These are phyloP conservation scores for Trifolium repens DNA, from an alignment of 306 rosid species.

Conservation along the genomic window DNA sequence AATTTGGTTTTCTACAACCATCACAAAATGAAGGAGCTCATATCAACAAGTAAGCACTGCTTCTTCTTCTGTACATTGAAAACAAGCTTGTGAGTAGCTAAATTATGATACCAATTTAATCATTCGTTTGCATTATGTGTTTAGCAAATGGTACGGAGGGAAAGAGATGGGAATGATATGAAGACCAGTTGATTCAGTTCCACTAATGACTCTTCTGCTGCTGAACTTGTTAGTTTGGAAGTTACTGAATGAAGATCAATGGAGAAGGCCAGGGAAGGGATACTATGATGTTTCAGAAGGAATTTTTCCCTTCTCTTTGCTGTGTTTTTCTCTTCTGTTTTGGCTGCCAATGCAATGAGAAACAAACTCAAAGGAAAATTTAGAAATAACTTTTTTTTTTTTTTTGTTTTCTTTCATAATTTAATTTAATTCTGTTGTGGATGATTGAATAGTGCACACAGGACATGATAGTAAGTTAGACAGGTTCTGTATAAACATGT, in stretches of 20 bases:
- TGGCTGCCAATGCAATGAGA: conserved; percentile 61
- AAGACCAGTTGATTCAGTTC: conserved; percentile 21
- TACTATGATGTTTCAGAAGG: conserved; percentile 44
- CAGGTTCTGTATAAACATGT: conserved; percentile 50
- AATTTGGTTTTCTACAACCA: conserved; percentile 60
- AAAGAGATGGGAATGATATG: conserved; percentile 54
- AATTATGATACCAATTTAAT: conserved; percentile 1
- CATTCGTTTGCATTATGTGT: conserved; percentile 18
- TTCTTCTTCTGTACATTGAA: conserved; percentile 14
- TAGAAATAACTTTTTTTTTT: conserved; percentile 48
- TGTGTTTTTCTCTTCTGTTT: conserved; percentile 37
- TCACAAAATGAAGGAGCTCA: conserved; percentile 64
- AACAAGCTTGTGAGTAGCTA: not conserved
- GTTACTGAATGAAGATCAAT: conserved; percentile 40
- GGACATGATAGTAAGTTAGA: conserved; percentile 47
- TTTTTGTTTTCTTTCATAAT: conserved; percentile 38
- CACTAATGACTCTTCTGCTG: conserved; percentile 26
- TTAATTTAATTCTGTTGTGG: conserved; percentile 54
- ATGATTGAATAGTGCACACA: conserved; percentile 57
- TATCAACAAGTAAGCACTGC: conserved; percentile 58
- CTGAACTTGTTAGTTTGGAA: conserved; percentile 37
- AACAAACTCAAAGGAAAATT: conserved; percentile 55
- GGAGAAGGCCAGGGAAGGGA: conserved; percentile 19
- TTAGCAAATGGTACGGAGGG: conserved; percentile 62
- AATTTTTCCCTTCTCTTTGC: conserved; percentile 22